Conservation (phyloP, 352 stramenopile species). For the Thalassiosira hispida region DNA sequence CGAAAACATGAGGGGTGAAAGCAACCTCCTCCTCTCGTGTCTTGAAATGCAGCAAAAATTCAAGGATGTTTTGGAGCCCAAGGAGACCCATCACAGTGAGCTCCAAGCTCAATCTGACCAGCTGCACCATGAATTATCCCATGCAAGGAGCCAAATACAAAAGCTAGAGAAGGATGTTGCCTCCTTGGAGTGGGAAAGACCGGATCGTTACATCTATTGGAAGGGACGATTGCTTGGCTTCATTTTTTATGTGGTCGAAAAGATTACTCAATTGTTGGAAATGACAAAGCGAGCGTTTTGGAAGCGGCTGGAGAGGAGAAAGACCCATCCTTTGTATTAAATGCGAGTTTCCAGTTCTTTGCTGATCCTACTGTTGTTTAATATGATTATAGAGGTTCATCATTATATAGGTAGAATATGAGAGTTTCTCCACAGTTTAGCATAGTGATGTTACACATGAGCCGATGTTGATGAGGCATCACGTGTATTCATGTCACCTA, state of each 20-base stretch:
- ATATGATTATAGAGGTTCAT: too few species aligned
- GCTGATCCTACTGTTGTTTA: too few species aligned
- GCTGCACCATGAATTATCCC: slow-evolving; percentile 15
- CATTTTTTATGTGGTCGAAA: slow-evolving; percentile 18
- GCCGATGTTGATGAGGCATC: too few species aligned
- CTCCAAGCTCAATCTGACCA: slow-evolving; percentile 13
- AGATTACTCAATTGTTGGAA: slow-evolving; percentile 18
- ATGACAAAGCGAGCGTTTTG: slow-evolving; percentile 3
- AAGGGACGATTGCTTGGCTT: slow-evolving; percentile 24
- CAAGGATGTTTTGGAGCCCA: slow-evolving; percentile 34
- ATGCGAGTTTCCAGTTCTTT: background rate
- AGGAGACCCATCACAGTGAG: slow-evolving; percentile 9
- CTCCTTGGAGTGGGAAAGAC: slow-evolving; percentile 31
- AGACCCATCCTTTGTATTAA: slow-evolving; percentile 46
- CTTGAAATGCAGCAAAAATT: slow-evolving; percentile 53
- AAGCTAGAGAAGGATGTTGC: slow-evolving; percentile 35
- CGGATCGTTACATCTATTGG: slow-evolving; percentile 46
- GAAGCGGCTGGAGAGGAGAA: slow-evolving; percentile 18
- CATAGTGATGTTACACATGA: too few species aligned
- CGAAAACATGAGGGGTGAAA: slow-evolving; percentile 46
- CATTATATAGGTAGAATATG: too few species aligned
- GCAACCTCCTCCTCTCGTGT: slow-evolving; percentile 32
- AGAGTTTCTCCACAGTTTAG: too few species aligned
- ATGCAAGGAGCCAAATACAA: slow-evolving; percentile 16
- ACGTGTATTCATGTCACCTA: too few species aligned